Conservation (phyloP, 345 rosid genomes). For the Nephelium lappaceum region DNA sequence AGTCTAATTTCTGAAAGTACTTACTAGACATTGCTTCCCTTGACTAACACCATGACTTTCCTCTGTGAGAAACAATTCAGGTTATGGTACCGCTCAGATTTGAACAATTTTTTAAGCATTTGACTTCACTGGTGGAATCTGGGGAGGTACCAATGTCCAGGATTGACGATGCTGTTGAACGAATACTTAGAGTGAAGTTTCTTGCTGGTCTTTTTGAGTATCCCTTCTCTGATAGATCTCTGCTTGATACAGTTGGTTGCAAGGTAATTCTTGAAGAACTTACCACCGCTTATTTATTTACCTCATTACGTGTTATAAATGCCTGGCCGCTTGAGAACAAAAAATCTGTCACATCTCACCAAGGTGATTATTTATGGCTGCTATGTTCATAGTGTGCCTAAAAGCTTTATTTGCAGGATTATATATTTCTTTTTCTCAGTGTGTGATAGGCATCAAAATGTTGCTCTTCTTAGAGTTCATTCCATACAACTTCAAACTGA, state of each 20-base stretch:
- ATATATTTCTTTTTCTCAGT: too few relatives aligned
- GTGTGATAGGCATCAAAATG: too few relatives aligned
- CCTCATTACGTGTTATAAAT: constrained; percentile 7
- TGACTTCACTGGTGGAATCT: constrained; percentile 59
- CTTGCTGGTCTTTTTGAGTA: constrained; percentile 77
- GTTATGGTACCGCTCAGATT: constrained; percentile 76
- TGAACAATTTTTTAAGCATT: constrained; percentile 51
- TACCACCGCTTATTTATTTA: neutral
- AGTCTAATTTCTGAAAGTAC: constrained; percentile 4
- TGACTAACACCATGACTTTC: constrained; percentile 19
- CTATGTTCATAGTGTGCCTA: too few relatives aligned
- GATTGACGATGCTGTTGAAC: constrained; percentile 77
- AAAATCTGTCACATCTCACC: neutral
- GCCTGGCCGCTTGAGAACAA: neutral
- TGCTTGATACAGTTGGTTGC: constrained; percentile 76
- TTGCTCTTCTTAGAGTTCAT: too few relatives aligned
- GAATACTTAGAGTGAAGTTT: constrained; percentile 88
- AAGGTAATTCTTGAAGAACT: constrained; percentile 43
- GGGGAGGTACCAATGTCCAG: constrained; percentile 74
- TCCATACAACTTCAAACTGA: too few relatives aligned
- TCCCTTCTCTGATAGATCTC: constrained; percentile 72
- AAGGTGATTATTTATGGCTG: neutral
- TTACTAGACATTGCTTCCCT: constrained; percentile 1
- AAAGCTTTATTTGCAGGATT: too few relatives aligned
- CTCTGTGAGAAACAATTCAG: constrained; percentile 41